Percentiles rank a stretch among this genome's conserved stretches.
phyloP scores from a whole-genome alignment of 2,329 filamentous ascomycete genomes.

The Whalleya microplaca region DNA sequence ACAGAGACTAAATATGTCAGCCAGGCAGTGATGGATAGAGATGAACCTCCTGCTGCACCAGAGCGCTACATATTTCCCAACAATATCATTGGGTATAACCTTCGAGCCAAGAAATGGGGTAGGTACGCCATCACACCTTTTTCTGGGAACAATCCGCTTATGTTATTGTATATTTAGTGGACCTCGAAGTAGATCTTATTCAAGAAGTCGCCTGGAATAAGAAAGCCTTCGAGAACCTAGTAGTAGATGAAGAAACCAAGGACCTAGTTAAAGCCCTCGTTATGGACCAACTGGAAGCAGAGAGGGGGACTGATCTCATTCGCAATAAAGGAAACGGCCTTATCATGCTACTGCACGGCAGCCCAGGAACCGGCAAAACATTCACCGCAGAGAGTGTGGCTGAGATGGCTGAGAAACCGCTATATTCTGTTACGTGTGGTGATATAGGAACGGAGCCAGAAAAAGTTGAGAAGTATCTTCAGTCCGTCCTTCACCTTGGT shows the following conservation, averaged over 20 bases:
- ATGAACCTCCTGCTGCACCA: slow-evolving; percentile 8
- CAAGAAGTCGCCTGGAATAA: slow-evolving; percentile 28
- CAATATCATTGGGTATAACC: slow-evolving; percentile 11
- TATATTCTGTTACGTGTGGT: slow-evolving; percentile 29
- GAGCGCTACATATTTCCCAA: slow-evolving; percentile 16
- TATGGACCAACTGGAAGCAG: slow-evolving; percentile 15
- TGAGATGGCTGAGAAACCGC: slow-evolving; percentile 25
- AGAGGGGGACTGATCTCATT: slow-evolving; percentile 15
- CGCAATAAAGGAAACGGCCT: slow-evolving; percentile 22
- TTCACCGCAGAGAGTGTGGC: slow-evolving; percentile 28
- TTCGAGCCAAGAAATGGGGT: slow-evolving; percentile 21
- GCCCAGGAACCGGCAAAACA: slow-evolving; percentile 29
- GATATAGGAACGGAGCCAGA: slow-evolving; percentile 30
- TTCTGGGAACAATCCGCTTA: not conserved
- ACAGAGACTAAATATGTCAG: not conserved
- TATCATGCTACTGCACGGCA: slow-evolving; percentile 24
- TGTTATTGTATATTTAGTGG: slow-evolving; percentile 4
- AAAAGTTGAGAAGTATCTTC: slow-evolving; percentile 27
- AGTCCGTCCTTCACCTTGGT: slow-evolving; percentile 22
- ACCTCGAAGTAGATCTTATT: slow-evolving; percentile 18
- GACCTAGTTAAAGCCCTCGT: slow-evolving; percentile 28
- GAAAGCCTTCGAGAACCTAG: slow-evolving; percentile 24
- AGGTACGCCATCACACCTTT: not conserved
- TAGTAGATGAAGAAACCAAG: slow-evolving; percentile 23
- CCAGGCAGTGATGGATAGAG: not conserved